A percentile compares a stretch with the other conserved stretches of the same genome.
These are phyloP conservation scores for Solanum gracilifrons DNA, from an alignment of 257 asterid genomes.

Conservation along the genomic window DNA sequence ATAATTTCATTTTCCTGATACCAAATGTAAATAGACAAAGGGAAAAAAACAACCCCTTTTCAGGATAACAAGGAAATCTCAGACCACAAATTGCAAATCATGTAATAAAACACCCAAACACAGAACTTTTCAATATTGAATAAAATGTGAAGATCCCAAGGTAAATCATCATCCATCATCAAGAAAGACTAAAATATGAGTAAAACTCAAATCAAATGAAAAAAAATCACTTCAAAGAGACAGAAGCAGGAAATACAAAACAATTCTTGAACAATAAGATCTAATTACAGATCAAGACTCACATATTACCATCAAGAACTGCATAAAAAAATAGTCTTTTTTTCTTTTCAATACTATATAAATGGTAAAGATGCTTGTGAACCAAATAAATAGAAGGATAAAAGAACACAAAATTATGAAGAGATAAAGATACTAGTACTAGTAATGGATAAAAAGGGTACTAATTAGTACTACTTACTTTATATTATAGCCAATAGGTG, in stretches of 20 bases:
- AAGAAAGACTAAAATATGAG: not conserved
- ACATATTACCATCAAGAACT: not conserved
- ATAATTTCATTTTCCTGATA: not conserved
- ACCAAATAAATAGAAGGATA: not conserved
- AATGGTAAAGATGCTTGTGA: not conserved
- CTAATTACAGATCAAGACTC: constrained; percentile 2
- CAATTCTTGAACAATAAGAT: not conserved
- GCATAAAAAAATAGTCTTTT: not conserved
- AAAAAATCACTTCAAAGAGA: not conserved
- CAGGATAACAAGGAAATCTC: not conserved
- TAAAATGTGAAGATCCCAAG: not conserved
- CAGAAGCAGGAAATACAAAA: not conserved
- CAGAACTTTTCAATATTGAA: not conserved
- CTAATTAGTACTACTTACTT: not conserved
- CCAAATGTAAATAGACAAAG: not conserved
- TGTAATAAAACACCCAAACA: not conserved
- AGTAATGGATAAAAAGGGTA: not conserved
- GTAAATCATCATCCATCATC: not conserved
- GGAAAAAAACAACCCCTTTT: not conserved
- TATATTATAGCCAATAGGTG: not conserved
- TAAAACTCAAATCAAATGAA: not conserved
- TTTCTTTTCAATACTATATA: not conserved
- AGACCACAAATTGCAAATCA: not conserved
- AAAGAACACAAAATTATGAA: not conserved
- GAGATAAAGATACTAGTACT: not conserved